A percentile compares a stretch with the other conserved stretches of the same genome.
Conservation (phyloP, 805 yeast genomes). For the Wickerhamiella bombiphila region DNA sequence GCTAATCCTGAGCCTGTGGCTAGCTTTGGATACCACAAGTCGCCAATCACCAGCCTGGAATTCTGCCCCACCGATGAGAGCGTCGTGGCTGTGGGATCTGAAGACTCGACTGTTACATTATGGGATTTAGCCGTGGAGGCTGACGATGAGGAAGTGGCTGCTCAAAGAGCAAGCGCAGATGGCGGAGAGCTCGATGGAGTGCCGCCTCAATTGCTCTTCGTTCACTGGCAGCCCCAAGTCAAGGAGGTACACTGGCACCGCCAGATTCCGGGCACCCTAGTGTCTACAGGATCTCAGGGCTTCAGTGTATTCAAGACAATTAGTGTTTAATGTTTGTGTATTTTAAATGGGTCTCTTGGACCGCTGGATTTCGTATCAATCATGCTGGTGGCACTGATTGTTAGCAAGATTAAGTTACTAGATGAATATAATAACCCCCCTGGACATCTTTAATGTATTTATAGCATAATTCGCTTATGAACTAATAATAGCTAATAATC, state of each 20-base stretch:
- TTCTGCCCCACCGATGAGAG: slow-evolving; percentile 95
- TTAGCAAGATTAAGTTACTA: too few relatives aligned
- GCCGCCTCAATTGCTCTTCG: slow-evolving; percentile 90
- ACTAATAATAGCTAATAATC: too few relatives aligned
- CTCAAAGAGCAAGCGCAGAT: slow-evolving; percentile 63
- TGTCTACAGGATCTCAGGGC: slow-evolving; percentile 92
- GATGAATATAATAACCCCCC: too few relatives aligned
- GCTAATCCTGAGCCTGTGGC: slow-evolving; percentile 71
- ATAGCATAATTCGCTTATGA: too few relatives aligned
- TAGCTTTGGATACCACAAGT: slow-evolving; percentile 84
- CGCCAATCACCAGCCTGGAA: slow-evolving; percentile 82
- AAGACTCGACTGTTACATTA: slow-evolving; percentile 89
- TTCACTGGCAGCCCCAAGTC: slow-evolving; percentile 96
- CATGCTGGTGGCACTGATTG: too few relatives aligned
- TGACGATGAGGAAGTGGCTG: slow-evolving; percentile 89
- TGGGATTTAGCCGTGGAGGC: slow-evolving; percentile 99
- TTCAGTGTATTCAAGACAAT: slow-evolving; percentile 92
- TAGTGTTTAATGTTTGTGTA: slow-evolving; percentile 63
- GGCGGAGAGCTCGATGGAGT: slow-evolving; percentile 66
- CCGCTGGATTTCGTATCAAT: too few relatives aligned
- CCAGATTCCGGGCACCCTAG: slow-evolving; percentile 91
- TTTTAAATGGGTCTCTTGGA: too few relatives aligned
- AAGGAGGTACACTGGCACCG: slow-evolving; percentile 97
- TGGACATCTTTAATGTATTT: too few relatives aligned
- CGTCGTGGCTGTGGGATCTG: slow-evolving; percentile 87